Conservation (phyloP, 2,329 filamentous ascomycete species). For the Cordyceps pruinosa region DNA sequence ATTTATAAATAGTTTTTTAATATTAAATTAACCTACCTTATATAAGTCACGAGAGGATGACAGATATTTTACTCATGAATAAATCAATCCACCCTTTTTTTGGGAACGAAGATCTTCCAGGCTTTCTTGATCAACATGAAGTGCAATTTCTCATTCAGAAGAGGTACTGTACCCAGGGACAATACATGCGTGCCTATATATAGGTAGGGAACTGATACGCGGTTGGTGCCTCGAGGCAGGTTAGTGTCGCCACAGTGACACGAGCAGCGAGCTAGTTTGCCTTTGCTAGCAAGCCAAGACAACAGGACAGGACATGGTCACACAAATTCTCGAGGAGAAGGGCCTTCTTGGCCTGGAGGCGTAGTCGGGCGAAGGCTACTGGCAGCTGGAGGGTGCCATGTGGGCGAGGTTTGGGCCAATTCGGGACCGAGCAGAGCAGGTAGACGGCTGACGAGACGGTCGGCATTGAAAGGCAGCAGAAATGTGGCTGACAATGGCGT, state of each 20-base stretch:
- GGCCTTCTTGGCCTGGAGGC: not conserved
- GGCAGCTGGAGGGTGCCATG: not conserved
- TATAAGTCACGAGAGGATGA: conserved; percentile 9
- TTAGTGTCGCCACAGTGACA: not conserved
- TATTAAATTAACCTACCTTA: no score
- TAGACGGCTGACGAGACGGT: no score
- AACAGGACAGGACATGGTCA: not conserved
- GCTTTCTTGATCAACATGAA: no score
- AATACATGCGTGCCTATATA: no score
- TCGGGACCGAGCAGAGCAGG: not conserved
- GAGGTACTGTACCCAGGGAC: no score
- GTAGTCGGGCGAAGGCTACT: not conserved
- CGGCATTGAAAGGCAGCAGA: not conserved
- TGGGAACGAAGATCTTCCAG: no score
- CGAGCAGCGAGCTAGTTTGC: not conserved
- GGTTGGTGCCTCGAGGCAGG: not conserved
- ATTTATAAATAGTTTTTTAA: no score
- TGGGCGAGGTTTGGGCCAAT: not conserved
- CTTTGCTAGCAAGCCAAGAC: not conserved
- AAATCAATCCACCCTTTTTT: not conserved
- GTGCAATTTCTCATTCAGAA: no score
- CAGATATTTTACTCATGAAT: conserved; percentile 2
- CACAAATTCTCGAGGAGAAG: not conserved
- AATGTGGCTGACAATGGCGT: not conserved
- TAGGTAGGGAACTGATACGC: not conserved